phyloP scores from a whole-genome alignment of 2,329 filamentous ascomycete genomes.

The Botrytis deweyae region DNA sequence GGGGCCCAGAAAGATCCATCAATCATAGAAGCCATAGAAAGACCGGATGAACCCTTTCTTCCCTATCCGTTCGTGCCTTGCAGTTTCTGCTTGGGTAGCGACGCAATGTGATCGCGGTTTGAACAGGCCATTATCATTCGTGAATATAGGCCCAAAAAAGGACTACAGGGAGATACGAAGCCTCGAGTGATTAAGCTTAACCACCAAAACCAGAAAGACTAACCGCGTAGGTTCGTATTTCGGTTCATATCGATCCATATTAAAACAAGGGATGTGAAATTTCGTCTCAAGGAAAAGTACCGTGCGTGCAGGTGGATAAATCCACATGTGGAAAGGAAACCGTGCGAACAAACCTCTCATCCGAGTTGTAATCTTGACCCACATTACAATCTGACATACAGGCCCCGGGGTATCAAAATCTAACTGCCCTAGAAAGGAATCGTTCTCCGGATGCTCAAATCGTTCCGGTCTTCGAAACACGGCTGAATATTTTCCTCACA shows the following conservation, averaged over 20 bases:
- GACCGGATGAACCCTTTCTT: background rate
- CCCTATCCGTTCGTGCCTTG: background rate
- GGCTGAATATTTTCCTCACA: background rate
- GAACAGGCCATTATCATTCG: background rate
- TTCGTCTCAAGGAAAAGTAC: background rate
- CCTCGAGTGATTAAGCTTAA: background rate
- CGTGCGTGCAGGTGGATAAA: background rate
- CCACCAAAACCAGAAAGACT: background rate
- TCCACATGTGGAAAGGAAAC: constrained; percentile 4
- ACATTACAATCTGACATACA: background rate
- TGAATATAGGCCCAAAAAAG: background rate
- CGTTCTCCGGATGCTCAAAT: background rate
- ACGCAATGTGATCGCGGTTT: background rate
- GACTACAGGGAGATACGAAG: background rate
- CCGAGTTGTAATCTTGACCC: background rate
- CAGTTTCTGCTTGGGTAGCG: background rate
- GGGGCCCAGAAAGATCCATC: background rate
- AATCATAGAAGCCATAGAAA: background rate
- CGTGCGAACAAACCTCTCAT: background rate
- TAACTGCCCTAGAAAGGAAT: background rate
- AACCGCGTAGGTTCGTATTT: background rate
- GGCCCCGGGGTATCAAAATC: background rate
- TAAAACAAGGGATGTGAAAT: background rate
- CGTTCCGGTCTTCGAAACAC: background rate
- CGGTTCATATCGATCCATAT: background rate